phyloP scores from a whole-genome alignment of 179 eudicot species.

The Pouteria campechiana region DNA sequence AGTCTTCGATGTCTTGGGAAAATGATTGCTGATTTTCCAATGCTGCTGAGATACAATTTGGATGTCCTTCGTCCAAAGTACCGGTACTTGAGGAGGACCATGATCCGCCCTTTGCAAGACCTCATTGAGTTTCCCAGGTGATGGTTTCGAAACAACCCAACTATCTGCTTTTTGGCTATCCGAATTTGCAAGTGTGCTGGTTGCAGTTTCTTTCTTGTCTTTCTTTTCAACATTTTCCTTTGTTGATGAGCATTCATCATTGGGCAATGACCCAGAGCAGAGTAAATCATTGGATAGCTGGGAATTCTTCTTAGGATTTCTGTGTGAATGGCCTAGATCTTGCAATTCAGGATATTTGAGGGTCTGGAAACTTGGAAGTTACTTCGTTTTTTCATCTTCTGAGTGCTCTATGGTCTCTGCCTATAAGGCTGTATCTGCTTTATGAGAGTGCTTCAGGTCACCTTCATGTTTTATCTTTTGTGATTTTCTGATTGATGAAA shows the following conservation, averaged over 20 bases:
- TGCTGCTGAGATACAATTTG: conserved; percentile 79
- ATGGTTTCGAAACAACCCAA: background rate
- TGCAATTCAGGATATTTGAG: too few relatives aligned
- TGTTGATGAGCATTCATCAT: background rate
- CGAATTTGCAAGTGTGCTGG: too few relatives aligned
- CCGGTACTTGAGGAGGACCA: conserved; percentile 67
- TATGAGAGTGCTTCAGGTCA: background rate
- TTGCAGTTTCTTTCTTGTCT: background rate
- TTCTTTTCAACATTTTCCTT: background rate
- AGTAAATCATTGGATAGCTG: background rate
- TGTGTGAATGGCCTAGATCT: too few relatives aligned
- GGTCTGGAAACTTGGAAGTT: too few relatives aligned
- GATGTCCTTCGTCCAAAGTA: conserved; percentile 90
- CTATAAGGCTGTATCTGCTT: background rate
- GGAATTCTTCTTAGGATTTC: too few relatives aligned
- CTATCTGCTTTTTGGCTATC: too few relatives aligned
- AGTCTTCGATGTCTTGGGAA: conserved; percentile 46
- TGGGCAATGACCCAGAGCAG: background rate
- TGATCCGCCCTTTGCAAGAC: conserved; percentile 84
- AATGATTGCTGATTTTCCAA: conserved; percentile 92
- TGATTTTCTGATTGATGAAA: background rate
- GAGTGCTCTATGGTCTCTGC: background rate
- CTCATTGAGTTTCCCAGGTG: conserved; percentile 92
- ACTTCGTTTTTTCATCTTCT: too few relatives aligned
- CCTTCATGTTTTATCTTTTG: background rate